Base-by-base conservation (phyloP, 2,329 filamentous ascomycete species). In the Teratosphaeria epicoccoides region DNA sequence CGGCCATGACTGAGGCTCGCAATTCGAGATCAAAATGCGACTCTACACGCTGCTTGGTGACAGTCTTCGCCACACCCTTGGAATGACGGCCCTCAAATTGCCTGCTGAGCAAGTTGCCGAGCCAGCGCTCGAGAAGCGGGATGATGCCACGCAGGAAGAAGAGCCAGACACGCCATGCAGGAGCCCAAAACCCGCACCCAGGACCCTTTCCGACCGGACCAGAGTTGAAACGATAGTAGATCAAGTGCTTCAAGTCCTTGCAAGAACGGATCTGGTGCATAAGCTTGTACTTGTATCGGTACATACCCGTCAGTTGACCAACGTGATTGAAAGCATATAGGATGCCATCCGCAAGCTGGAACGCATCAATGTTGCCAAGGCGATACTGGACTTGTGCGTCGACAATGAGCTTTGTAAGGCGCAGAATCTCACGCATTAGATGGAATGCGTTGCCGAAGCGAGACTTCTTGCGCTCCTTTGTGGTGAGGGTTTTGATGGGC, bases 141-240 rank as follows among this genome's bases (percentile, higher is more conserved):
- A 98, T 97, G 57, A 98, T 97, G 66, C 93, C 93, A 64, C 93
- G 84, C 85, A 98, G 93, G 76, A 98, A 98, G 73, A 98, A 98
- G 1, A 98, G 79, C 93, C 93, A 98, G 0, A 98, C 93, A 66
- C 93, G 82, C 93, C 93, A 98, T 6, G 94, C 91, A 11, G 94
- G 94, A 2, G 90, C 93, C 93, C 93, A 98, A 77, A 98, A 97
- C 69, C 93, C 93, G 70, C 93, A 98, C 24, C 93, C 93, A 60
- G 94, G 93, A 40, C 93, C 93, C 69, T 98, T 98, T 7, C 93
- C 93, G 20, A 98, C 94, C 10, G 91, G 87, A 0, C 90, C 93
- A 53, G 89, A 90, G 70, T 98, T 98, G 75, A 98, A 98, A 47
- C 91, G 87, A 70, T 97, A 97, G 74, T 98, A 98, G 59, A 98